Conservation (phyloP, 441 rosid genomes). For the Daphne laureola region DNA sequence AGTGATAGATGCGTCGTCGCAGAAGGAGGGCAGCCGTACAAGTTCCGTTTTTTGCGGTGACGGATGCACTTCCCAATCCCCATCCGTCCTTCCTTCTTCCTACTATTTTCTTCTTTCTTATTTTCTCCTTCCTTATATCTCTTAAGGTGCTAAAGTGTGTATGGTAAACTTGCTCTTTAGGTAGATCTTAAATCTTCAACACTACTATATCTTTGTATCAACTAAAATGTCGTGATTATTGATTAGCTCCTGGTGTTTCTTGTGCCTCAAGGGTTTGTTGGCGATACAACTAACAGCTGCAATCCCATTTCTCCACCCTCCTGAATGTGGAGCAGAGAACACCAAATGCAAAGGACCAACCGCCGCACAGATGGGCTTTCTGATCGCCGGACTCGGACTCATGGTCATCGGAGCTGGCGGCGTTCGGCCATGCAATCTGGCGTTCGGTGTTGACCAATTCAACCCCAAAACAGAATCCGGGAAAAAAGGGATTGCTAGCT, state of each 20-base stretch:
- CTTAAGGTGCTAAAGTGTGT: too few relatives aligned
- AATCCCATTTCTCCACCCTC: conserved; percentile 19
- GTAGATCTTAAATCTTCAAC: background rate
- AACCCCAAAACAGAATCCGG: conserved; percentile 21
- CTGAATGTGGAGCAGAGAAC: conserved; percentile 6
- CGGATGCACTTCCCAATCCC: too few relatives aligned
- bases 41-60: too few relatives aligned
- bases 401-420: conserved; percentile 19
- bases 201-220: background rate
- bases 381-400: conserved; percentile 13
- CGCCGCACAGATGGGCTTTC: conserved; percentile 16
- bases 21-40: too few relatives aligned
- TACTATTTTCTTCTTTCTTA: too few relatives aligned
- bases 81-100: too few relatives aligned
- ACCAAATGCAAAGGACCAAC: conserved; percentile 15
- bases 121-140: too few relatives aligned
- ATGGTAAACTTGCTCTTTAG: too few relatives aligned
- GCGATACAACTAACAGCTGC: conserved; percentile 23
- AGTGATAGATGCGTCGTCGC: too few relatives aligned
- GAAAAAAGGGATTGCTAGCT: conserved; percentile 21
- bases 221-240: background rate
- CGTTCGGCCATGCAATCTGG: conserved; percentile 21
- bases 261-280: conserved; percentile 15
- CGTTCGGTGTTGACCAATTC: conserved; percentile 18
- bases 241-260: background rate